A percentile compares a stretch with the other conserved stretches of the same genome.
Conservation (phyloP, 148 eudicot species). For the Dianthus caryophyllus region DNA sequence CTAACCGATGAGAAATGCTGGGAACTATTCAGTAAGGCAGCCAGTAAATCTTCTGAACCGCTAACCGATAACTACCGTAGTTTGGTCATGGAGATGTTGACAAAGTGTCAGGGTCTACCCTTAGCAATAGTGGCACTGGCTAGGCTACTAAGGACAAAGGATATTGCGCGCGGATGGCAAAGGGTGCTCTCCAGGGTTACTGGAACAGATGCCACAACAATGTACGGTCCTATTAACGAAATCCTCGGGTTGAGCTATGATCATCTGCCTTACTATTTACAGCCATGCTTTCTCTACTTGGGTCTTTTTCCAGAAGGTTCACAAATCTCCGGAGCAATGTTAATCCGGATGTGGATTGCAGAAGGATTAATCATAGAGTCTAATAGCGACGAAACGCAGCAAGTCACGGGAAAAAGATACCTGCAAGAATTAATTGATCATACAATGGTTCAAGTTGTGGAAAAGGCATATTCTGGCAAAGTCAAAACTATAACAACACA, state of each 20-base stretch:
- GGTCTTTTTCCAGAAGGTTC: constrained; percentile 8
- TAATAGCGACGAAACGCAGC: not conserved
- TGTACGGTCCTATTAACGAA: too few species aligned
- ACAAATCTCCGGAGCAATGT: not conserved
- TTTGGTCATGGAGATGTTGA: too few species aligned
- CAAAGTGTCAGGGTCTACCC: too few species aligned
- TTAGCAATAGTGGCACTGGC: too few species aligned
- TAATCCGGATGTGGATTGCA: constrained; percentile 25
- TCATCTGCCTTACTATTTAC: too few species aligned
- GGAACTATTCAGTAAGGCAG: too few species aligned
- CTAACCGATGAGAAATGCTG: too few species aligned
- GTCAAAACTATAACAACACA: constrained; percentile 16
- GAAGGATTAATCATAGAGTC: constrained; percentile 27
- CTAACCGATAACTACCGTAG: too few species aligned
- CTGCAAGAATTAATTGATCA: too few species aligned
- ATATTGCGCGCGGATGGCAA: constrained; percentile 16
- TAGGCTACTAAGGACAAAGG: constrained; percentile 22
- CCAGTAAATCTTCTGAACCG: too few species aligned
- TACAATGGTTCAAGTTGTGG: constrained; percentile 23
- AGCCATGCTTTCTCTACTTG: too few species aligned
- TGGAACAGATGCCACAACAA: constrained; percentile 9
- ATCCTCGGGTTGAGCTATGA: too few species aligned
- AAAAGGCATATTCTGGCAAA: constrained; percentile 19
- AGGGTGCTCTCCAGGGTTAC: constrained; percentile 15
- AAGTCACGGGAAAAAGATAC: constrained; percentile 20